Percentiles rank a stretch among this genome's conserved stretches.
Evolutionary conservation across 2,329 filamentous ascomycete genomes (phyloP).

Genomic region (Penicillium sp.): DNA sequence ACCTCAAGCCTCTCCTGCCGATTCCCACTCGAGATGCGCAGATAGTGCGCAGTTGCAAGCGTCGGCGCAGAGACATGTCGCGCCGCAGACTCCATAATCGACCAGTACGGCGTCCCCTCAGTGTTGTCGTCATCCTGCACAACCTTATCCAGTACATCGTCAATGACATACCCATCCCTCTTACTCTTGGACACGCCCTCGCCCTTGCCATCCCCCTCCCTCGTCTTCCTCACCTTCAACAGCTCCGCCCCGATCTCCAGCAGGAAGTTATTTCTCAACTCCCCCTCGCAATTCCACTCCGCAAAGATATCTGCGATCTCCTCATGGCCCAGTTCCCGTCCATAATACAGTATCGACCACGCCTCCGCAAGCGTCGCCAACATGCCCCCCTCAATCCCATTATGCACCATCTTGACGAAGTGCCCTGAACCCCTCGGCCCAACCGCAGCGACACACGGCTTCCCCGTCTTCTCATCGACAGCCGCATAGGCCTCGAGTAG

Average conservation of each 20-base stretch:
- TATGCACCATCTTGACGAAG: constrained; percentile 78
- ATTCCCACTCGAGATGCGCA: constrained; percentile 68
- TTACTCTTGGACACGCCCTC: constrained; percentile 33
- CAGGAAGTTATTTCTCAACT: constrained; percentile 65
- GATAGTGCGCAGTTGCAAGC: constrained; percentile 65
- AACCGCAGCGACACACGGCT: constrained; percentile 64
- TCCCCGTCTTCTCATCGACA: constrained; percentile 61
- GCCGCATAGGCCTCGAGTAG: constrained; percentile 66
- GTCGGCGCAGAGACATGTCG: constrained; percentile 69
- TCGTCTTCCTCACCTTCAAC: constrained; percentile 56
- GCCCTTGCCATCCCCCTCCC: constrained; percentile 38
- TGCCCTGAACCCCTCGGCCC: constrained; percentile 70
- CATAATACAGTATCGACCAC: constrained; percentile 66
- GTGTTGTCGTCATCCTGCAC: constrained; percentile 70
- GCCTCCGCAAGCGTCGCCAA: constrained; percentile 67
- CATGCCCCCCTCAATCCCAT: constrained; percentile 76
- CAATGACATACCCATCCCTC: constrained; percentile 58
- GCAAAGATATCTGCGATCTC: constrained; percentile 65
- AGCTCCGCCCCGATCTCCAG: constrained; percentile 68
- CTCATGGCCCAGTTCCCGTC: constrained; percentile 63
- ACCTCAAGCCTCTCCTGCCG: constrained; percentile 60
- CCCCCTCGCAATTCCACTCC: constrained; percentile 64
- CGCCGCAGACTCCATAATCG: constrained; percentile 64
- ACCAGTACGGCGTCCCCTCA: constrained; percentile 72
- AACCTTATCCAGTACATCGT: constrained; percentile 70